A percentile compares a stretch with the other conserved stretches of the same genome.
phyloP scores from a whole-genome alignment of 2,329 filamentous ascomycete species.

The Fusarium sp. region DNA sequence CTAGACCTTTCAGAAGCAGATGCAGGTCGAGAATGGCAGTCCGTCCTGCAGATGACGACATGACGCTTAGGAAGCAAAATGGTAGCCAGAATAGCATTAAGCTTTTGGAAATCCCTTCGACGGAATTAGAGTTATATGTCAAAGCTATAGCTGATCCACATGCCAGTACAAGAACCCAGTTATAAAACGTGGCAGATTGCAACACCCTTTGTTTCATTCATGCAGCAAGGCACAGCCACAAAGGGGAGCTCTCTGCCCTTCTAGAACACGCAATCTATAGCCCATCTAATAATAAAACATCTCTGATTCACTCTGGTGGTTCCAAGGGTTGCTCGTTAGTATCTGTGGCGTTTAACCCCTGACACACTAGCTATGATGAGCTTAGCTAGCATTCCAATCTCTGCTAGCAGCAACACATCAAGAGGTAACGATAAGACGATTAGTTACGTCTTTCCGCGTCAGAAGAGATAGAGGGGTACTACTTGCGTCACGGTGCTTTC shows the following conservation, averaged over 20 bases:
- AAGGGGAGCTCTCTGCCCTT: no score
- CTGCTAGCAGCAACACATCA: neutral
- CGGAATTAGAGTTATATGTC: neutral
- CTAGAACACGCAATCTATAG: neutral
- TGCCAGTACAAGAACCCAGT: no score
- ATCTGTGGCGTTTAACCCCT: neutral
- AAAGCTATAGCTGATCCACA: neutral
- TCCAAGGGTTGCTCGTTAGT: neutral
- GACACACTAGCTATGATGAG: neutral
- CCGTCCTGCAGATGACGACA: neutral
- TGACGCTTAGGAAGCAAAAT: neutral
- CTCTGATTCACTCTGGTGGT: neutral
- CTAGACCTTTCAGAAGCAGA: neutral
- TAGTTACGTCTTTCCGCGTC: neutral
- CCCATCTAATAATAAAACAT: neutral
- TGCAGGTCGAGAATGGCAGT: neutral
- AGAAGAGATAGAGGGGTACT: neutral
- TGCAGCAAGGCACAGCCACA: accelerated
- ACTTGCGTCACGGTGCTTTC: neutral
- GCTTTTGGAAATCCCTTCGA: neutral
- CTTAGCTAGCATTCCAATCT: neutral
- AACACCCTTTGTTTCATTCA: no score
- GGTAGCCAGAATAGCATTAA: neutral
- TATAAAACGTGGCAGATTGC: no score
- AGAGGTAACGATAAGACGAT: neutral